Base-by-base conservation (phyloP, 148 eudicot genomes). In the Beta vulgaris region DNA sequence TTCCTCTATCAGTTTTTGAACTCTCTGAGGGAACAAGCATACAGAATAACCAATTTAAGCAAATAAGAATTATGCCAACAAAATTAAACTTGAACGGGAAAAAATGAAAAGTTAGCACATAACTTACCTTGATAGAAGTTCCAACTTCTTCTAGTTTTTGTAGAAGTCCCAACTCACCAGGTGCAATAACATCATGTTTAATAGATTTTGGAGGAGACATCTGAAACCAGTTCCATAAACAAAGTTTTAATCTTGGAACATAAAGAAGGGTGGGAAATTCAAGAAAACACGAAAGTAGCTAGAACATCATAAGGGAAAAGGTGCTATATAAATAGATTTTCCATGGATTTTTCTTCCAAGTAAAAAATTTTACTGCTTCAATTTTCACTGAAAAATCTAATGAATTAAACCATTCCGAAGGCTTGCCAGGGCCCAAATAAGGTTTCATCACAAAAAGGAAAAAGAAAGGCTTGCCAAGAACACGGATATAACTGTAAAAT, bases 71-170 rank as follows among this genome's bases (percentile, higher is more conserved):
- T 31, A 11, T 36, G 48, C 69, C 69, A 44, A 75, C 31, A 68
- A 3, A 44, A 28, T 54, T 6, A 5, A 18, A 25, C 8, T 36
- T 29, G 48, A 72, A 26, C 55, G n/a, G n/a, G n/a, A 51, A 63
- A 75, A 69, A 12, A 28, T 71, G 1, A 53, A 15, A 53, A 5
- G 77, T 31, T 13, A 35, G 35, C 10, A 68, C 16, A 32, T 35
- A 70, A 63, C 58, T 36, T 86, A 93, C 98, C 98, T 86, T 93
- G 59, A 91, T 85, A 68, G 92, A 91, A 65, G 81, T 86, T 61
- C 85, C 92, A 76, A 93, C 91, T 76, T 93, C 92, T 77, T 89
- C 96, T 43, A 93, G 71, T 71, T 89, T 93, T 80, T 93, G 92
- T 31, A 93, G 73, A 73, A 93, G 85, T 76, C 77, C 76, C 32